Base-by-base conservation (phyloP, 176 grass and related monocot species). In the Aegilops speltoides region DNA sequence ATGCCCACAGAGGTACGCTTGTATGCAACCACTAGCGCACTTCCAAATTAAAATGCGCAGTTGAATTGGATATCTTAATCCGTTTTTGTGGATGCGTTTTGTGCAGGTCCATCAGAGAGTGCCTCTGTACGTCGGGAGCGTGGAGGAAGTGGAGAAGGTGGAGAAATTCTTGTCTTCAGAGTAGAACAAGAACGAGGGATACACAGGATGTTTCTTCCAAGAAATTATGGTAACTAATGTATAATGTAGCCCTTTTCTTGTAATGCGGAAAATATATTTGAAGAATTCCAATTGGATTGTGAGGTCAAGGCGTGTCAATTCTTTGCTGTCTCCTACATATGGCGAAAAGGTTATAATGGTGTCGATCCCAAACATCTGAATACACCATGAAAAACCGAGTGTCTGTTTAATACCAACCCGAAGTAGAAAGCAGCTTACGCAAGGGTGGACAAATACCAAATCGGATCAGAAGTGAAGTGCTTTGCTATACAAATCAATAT, bases 111-210 rank as follows among this genome's bases (percentile, higher is more conserved):
- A 99, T 66, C 97, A 99, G 82, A 91, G 97, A 86, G 97, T 96
- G 85, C 97, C 97, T 4, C 85, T 99, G 34, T 99, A 89, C 94
- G 96, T 99, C 8, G 97, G 97, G 38, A 99, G 97, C 72, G 90
- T 94, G 19, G 94, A 99, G 72, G 97, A 99, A 84, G 97, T 99
- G 76, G 94, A 96, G 32, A 99, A 94, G 90, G 77, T 94, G 80
- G 97, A 96, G 59, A 99, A 93, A 75, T 99, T 93, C 88, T 88
- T 99, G 82, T 88, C 86, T 20, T 98, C 83, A 93, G 34, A 75
- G 26, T 67, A 59, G 38, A 73, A 41, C 79, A 37, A 72, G 41
- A 28, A 63, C 54, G 16, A 77, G 68, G 24, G 63, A 75, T 76
- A 37, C 6, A 38, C 22, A 23, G 7, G 66, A 8, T 45, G 3